phyloP scores from a whole-genome alignment of 2,329 filamentous ascomycete genomes.

The Cryphonectria nitschkei region DNA sequence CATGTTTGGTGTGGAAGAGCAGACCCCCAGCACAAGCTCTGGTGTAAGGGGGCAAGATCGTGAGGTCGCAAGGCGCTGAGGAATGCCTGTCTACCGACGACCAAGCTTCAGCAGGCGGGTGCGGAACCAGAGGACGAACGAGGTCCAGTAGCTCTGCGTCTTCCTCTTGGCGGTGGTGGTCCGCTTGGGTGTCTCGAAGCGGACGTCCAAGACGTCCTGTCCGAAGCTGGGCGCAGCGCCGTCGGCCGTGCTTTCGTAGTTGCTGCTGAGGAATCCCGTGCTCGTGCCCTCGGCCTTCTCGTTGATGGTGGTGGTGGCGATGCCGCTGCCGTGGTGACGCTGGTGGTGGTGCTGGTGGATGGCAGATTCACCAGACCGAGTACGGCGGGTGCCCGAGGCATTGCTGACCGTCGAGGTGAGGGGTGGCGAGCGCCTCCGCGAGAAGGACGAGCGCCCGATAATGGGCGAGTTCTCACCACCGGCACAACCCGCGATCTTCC shows the following conservation, averaged over 20 bases:
- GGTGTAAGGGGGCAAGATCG: background rate
- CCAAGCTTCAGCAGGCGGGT: conserved; percentile 56
- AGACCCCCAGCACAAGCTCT: background rate
- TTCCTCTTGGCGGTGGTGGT: conserved; percentile 58
- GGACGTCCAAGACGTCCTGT: conserved; percentile 46
- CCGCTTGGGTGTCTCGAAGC: conserved; percentile 48
- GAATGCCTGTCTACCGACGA: conserved; percentile 29
- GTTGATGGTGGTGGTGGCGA: conserved; percentile 9
- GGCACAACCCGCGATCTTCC: conserved; percentile 41
- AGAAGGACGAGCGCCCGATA: conserved; percentile 28
- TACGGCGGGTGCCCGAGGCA: conserved; percentile 22
- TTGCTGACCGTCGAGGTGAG: conserved; percentile 1
- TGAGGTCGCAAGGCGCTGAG: background rate
- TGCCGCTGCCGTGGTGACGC: conserved; percentile 12
- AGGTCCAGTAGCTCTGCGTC: conserved; percentile 65
- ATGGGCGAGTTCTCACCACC: conserved; percentile 22
- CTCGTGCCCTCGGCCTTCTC: conserved; percentile 45
- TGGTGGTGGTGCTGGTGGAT: conserved; percentile 11
- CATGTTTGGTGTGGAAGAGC: background rate
- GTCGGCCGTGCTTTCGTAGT: conserved; percentile 49
- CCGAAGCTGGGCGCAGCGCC: conserved; percentile 39
- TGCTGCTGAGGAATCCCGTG: conserved; percentile 46
- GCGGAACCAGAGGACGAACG: conserved; percentile 66
- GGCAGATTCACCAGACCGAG: conserved; percentile 8
- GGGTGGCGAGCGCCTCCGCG: conserved; percentile 35